Conservation (phyloP, 352 stramenopile species). For the Phytophthora cryptogea region DNA sequence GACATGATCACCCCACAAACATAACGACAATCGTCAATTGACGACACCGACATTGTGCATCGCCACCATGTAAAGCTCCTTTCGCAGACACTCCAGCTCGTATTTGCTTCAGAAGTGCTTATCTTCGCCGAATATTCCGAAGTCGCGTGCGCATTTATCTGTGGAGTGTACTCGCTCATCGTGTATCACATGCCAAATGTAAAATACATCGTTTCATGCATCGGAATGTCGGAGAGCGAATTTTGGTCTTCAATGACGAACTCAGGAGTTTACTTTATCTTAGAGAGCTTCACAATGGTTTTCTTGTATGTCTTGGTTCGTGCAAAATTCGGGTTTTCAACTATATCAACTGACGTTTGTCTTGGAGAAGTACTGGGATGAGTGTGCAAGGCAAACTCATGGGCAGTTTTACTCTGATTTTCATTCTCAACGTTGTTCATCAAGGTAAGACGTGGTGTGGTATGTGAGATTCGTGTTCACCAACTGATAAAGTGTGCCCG, state of each 20-base stretch:
- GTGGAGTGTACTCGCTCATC: constrained; percentile 27
- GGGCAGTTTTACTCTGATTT: constrained; percentile 26
- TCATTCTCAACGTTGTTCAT: constrained; percentile 24
- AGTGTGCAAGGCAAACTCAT: constrained; percentile 31
- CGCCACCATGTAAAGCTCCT: constrained; percentile 26
- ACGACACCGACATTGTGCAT: constrained; percentile 25
- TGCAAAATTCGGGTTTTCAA: constrained; percentile 30
- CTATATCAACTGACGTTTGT: constrained; percentile 38
- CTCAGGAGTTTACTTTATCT: constrained; percentile 13
- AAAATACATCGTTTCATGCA: constrained; percentile 21
- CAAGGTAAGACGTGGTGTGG: constrained; percentile 1
- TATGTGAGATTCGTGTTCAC: too few relatives aligned
- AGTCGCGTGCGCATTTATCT: constrained; percentile 26
- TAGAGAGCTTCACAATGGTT: constrained; percentile 21
- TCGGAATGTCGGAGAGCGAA: background rate
- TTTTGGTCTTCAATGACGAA: constrained; percentile 11
- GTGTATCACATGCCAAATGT: constrained; percentile 18
- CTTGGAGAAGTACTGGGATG: constrained; percentile 41
- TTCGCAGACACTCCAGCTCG: constrained; percentile 26
- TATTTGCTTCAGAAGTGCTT: constrained; percentile 32
- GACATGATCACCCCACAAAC: too few relatives aligned
- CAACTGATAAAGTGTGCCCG: too few relatives aligned
- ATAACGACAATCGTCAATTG: constrained; percentile 1
- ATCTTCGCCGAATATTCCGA: constrained; percentile 39
- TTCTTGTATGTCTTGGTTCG: constrained; percentile 18